Conservation (phyloP, 768 basidiomycete genomes). For the Suillus brevipes region DNA sequence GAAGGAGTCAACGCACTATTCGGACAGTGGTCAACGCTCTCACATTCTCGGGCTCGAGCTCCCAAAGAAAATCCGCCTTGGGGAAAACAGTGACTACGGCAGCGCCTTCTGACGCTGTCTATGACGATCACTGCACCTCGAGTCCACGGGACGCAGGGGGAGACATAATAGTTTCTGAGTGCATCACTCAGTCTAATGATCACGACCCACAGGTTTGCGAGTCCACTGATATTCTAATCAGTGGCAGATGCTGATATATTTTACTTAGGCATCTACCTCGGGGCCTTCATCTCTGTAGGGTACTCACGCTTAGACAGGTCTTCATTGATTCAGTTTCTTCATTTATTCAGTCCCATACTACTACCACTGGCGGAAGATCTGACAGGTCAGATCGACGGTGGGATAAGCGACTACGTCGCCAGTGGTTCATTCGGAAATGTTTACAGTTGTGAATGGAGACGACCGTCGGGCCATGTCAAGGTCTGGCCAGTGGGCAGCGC, state of each 20-base stretch:
- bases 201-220: background rate
- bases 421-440: background rate
- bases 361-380: background rate
- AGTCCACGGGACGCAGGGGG: background rate
- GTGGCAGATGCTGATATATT: background rate
- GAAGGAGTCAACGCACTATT: background rate
- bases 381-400: background rate
- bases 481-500: background rate
- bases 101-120: background rate
- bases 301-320: background rate
- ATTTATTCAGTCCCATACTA: background rate
- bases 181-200: background rate
- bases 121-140: background rate
- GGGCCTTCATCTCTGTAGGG: background rate
- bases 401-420: background rate
- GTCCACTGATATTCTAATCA: background rate
- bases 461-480: background rate
- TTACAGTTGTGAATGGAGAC: conserved; percentile 4
- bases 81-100: background rate
- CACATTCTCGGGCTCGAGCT: background rate
- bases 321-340: background rate
- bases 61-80: background rate
- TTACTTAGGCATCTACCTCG: background rate
- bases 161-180: no score
- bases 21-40: background rate